These are phyloP conservation scores for Prosopis cineraria DNA, from an alignment of 306 rosid genomes.

Conservation along the genomic window DNA sequence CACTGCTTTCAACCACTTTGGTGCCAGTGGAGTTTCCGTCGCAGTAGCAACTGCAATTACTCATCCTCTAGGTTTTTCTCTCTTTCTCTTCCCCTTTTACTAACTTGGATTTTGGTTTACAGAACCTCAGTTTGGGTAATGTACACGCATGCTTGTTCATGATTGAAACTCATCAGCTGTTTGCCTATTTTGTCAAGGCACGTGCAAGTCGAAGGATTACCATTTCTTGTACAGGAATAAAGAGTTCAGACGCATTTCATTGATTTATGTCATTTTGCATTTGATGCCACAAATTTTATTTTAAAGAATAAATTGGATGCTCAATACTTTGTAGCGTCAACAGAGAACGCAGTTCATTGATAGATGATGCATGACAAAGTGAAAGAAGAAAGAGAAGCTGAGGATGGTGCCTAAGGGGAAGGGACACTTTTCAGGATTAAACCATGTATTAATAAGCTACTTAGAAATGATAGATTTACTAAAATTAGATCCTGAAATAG, in stretches of 20 bases:
- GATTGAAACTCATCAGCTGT: not conserved
- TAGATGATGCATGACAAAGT: not conserved
- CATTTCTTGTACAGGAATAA: not conserved
- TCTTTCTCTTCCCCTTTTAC: not conserved
- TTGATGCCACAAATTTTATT: not conserved
- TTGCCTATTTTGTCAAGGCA: not conserved
- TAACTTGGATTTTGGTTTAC: conserved; percentile 11
- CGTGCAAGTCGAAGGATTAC: not conserved
- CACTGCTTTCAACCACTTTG: conserved; percentile 64
- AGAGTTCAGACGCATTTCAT: too few species aligned
- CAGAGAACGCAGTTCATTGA: not conserved
- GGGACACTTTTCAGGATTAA: not conserved
- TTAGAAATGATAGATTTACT: not conserved
- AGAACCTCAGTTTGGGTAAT: not conserved
- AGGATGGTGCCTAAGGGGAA: not conserved
- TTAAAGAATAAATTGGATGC: not conserved
- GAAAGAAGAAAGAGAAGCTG: not conserved
- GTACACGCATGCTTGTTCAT: not conserved
- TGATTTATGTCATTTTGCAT: not conserved
- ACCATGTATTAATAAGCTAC: not conserved
- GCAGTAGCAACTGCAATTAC: conserved; percentile 80
- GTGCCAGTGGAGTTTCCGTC: conserved; percentile 79
- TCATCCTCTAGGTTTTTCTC: conserved; percentile 80
- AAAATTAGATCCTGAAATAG: too few species aligned
- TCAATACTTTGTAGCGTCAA: conserved; percentile 5